Evolutionary conservation across 768 basidiomycete genomes (phyloP).

Genomic region (Rhodotorula babjevae): DNA sequence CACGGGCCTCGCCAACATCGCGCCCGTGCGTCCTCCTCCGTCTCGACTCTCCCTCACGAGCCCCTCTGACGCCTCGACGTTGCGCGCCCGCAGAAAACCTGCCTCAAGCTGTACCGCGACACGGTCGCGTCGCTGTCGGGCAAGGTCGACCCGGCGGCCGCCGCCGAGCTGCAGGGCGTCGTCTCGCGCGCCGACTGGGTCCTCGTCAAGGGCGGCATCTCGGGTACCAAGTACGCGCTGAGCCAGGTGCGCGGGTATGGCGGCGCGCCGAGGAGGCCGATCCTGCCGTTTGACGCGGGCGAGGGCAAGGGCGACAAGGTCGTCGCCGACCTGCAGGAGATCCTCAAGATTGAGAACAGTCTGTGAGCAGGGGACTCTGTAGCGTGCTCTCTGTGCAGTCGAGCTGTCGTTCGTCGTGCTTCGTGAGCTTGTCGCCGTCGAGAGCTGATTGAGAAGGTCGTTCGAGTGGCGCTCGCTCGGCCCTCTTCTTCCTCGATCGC

Average conservation of each 20-base stretch:
- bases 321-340: conserved; percentile 60
- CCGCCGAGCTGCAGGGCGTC: conserved; percentile 73
- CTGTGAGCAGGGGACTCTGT: neutral
- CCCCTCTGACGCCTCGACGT: conserved; percentile 40
- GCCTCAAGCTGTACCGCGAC: conserved; percentile 45
- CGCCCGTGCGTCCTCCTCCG: conserved; percentile 55
- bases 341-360: conserved; percentile 40
- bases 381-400: neutral
- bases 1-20: conserved; percentile 78
- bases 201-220: conserved; percentile 67
- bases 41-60: accelerated
- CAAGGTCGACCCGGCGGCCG: conserved; percentile 50
- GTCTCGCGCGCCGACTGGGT: conserved; percentile 75
- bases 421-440: too few species aligned
- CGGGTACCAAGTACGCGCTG: conserved; percentile 77
- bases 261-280: conserved; percentile 69
- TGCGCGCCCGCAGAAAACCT: conserved; percentile 60
- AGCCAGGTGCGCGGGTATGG: conserved; percentile 72
- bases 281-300: conserved; percentile 60
- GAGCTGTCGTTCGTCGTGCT: too few species aligned
- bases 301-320: conserved; percentile 62
- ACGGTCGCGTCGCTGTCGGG: conserved; percentile 54
- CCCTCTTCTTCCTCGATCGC: too few species aligned
- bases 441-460: too few species aligned
- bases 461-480: too few species aligned